Evolutionary conservation across 2,329 filamentous ascomycete genomes (phyloP).

Genomic region (Xylaria polymorpha): DNA sequence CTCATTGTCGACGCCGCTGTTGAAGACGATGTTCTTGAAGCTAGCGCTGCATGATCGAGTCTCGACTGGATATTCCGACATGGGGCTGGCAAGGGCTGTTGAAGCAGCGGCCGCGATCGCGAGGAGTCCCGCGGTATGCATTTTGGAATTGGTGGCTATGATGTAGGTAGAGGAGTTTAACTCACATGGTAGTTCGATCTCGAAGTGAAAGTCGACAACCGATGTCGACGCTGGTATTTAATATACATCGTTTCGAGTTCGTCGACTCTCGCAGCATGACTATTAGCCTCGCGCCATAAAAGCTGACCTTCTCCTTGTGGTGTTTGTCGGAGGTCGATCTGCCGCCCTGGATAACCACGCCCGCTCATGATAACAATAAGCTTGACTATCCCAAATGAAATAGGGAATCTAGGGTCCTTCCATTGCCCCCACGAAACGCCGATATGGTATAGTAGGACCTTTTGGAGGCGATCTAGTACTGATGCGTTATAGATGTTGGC

Average conservation of each 20-base stretch:
- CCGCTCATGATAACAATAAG: neutral
- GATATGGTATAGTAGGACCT: neutral
- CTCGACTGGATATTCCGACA: neutral
- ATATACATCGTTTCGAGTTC: neutral
- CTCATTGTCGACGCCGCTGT: neutral
- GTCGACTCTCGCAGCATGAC: neutral
- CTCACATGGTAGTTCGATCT: neutral
- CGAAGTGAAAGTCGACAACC: neutral
- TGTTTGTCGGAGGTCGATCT: constrained; percentile 1
- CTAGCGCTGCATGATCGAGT: neutral
- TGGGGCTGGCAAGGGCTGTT: neutral
- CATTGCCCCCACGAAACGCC: neutral
- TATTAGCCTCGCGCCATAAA: neutral
- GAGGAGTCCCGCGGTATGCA: neutral
- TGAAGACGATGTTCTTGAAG: constrained; percentile 1
- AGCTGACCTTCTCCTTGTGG: neutral
- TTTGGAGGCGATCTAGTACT: neutral
- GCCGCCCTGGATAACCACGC: neutral
- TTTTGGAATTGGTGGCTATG: neutral
- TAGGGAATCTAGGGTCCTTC: neutral
- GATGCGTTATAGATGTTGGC: neutral
- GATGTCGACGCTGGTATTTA: neutral
- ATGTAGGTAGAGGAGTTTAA: neutral
- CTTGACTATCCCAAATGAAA: neutral
- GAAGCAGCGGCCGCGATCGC: neutral